A percentile compares a stretch with the other conserved stretches of the same genome.
Evolutionary conservation across 768 basidiomycete species (phyloP).

Genomic region (Cubamyces lactineus): DNA sequence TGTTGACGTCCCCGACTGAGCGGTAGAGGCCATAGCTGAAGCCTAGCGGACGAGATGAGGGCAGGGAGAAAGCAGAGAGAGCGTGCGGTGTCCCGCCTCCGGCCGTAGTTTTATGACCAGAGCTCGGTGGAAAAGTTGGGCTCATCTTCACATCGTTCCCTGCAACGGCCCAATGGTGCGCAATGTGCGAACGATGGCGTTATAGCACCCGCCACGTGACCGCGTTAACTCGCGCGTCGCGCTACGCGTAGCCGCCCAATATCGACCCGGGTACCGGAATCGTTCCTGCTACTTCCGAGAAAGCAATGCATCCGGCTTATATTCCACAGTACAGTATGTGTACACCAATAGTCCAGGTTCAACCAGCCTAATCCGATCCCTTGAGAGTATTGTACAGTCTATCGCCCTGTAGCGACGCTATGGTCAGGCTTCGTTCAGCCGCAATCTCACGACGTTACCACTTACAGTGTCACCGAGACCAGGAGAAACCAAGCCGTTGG

Average conservation of each 20-base stretch:
- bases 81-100: background rate
- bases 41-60: background rate
- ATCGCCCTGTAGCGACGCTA: conserved; percentile 61
- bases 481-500: conserved; percentile 81
- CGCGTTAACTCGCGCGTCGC: conserved; percentile 8
- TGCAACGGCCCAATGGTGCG: conserved; percentile 12
- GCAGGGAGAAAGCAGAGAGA: background rate
- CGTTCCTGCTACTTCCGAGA: background rate
- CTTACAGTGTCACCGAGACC: conserved; percentile 90
- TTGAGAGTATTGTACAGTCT: conserved; percentile 76
- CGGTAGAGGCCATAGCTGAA: conserved; percentile 32
- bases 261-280: background rate
- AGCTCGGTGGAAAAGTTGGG: background rate
- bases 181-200: conserved; percentile 28
- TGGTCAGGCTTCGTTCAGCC: background rate
- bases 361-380: conserved; percentile 14
- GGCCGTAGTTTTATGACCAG: conserved; percentile 16
- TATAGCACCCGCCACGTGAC: conserved; percentile 20
- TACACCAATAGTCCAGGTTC: background rate
- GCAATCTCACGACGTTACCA: conserved; percentile 16
- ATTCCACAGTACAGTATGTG: conserved; percentile 1
- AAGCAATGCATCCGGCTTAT: background rate
- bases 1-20: conserved; percentile 31
- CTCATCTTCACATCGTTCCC: background rate
- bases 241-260: conserved; percentile 9